These are phyloP conservation scores for Pseudocercospora eumusae DNA, from an alignment of 2,329 filamentous ascomycete species.

Conservation along the genomic window DNA sequence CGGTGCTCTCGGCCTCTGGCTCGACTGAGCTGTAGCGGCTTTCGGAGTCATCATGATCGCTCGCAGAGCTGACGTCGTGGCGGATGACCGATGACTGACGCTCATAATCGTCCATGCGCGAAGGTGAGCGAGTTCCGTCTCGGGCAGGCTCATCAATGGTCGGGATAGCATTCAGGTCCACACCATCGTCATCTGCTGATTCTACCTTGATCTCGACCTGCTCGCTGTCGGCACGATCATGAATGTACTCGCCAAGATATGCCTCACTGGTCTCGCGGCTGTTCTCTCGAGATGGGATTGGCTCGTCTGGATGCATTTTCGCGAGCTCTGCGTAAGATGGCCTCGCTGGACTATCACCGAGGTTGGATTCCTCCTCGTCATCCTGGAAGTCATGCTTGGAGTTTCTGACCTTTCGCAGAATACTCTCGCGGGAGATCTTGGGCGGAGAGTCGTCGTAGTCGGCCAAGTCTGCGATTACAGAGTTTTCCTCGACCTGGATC, in stretches of 20 bases:
- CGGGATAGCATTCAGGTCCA: constrained; percentile 67
- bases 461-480: constrained; percentile 37
- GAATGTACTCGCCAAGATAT: constrained; percentile 34
- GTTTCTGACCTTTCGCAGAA: constrained; percentile 81
- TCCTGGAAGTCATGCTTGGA: constrained; percentile 54
- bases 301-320: constrained; percentile 78
- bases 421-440: constrained; percentile 89
- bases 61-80: constrained; percentile 46
- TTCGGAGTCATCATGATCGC: constrained; percentile 54
- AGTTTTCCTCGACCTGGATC: constrained; percentile 39
- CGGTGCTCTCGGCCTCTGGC: constrained; percentile 40
- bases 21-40: constrained; percentile 55
- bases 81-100: constrained; percentile 58
- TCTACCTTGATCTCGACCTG: constrained; percentile 72
- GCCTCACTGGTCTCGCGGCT: constrained; percentile 35
- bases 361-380: constrained; percentile 50
- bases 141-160: constrained; percentile 47
- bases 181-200: constrained; percentile 57
- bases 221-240: constrained; percentile 59
- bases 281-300: constrained; percentile 83
- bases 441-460: constrained; percentile 54
- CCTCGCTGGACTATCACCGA: constrained; percentile 24
- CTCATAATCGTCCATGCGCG: constrained; percentile 45
- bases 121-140: constrained; percentile 55
- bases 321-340: constrained; percentile 51